A percentile compares a stretch with the other conserved stretches of the same genome.
phyloP scores from a whole-genome alignment of 176 grass and related monocot genomes.

The Tillandsia leiboldiana region DNA sequence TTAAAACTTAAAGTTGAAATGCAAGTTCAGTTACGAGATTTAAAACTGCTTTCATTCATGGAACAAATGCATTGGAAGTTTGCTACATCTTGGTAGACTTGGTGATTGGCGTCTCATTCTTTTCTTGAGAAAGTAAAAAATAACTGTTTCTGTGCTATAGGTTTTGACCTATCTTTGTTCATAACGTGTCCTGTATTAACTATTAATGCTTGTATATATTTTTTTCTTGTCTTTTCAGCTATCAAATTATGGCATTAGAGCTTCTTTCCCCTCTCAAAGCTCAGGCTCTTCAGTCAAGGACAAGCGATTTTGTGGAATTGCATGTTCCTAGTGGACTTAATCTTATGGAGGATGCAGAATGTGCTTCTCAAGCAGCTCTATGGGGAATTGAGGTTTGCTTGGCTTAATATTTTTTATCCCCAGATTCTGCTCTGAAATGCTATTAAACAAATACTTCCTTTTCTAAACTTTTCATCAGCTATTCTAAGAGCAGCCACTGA shows the following conservation, averaged over 20 bases:
- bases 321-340: constrained; percentile 82
- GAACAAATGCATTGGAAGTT: no score
- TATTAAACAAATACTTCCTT: neutral
- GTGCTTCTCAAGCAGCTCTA: constrained; percentile 81
- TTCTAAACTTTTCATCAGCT: neutral
- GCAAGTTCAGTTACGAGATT: neutral
- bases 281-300: constrained; percentile 17
- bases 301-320: constrained; percentile 52
- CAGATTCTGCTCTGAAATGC: neutral
- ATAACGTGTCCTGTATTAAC: neutral
- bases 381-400: constrained; percentile 92
- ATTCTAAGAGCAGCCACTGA: constrained; percentile 20
- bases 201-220: neutral
- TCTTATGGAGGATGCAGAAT: constrained; percentile 64
- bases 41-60: neutral
- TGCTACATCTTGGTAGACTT: no score
- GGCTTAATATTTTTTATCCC: constrained; percentile 4
- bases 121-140: no score
- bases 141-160: no score
- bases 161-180: no score
- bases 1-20: neutral
- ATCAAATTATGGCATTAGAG: constrained; percentile 70
- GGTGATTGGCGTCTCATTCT: no score
- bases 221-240: constrained; percentile 37
- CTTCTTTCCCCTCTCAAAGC: constrained; percentile 49